phyloP scores from a whole-genome alignment of 2,329 filamentous ascomycete genomes.

The Onygenales sp. region DNA sequence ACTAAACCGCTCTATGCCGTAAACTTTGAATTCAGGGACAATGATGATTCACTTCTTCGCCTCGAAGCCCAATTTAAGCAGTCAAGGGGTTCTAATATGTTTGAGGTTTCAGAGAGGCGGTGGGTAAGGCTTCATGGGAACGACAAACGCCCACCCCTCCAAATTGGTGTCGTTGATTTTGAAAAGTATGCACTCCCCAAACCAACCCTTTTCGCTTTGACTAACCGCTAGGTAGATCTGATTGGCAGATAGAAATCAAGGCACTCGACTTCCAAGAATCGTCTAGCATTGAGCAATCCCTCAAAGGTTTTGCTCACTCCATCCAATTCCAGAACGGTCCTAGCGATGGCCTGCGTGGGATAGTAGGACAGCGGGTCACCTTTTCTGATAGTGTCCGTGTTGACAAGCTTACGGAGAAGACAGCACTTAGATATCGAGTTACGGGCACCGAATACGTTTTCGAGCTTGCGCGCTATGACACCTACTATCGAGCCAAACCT shows the following conservation, averaged over 20 bases:
- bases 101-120: conserved; percentile 24
- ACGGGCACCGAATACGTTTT: conserved; percentile 32
- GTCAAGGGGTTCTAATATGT: conserved; percentile 19
- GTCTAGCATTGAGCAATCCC: conserved; percentile 17
- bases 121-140: conserved; percentile 24
- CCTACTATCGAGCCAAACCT: conserved; percentile 16
- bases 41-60: conserved; percentile 22
- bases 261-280: conserved; percentile 26
- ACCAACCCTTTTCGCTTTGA: not conserved
- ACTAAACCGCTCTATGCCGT: conserved; percentile 27
- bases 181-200: conserved; percentile 18
- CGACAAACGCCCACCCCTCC: conserved; percentile 20
- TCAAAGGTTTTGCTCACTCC: conserved; percentile 22
- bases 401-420: conserved; percentile 28
- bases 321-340: conserved; percentile 17
- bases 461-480: conserved; percentile 35
- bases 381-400: conserved; percentile 20
- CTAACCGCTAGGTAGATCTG: conserved; percentile 21
- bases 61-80: conserved; percentile 28
- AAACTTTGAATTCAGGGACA: conserved; percentile 30
- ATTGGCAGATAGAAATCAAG: conserved; percentile 34
- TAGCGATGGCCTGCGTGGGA: conserved; percentile 15
- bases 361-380: conserved; percentile 20
- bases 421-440: conserved; percentile 28
- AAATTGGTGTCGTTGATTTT: conserved; percentile 29